These are phyloP conservation scores for Phtheirospermum japonicum DNA, from an alignment of 257 asterid genomes.

Conservation along the genomic window DNA sequence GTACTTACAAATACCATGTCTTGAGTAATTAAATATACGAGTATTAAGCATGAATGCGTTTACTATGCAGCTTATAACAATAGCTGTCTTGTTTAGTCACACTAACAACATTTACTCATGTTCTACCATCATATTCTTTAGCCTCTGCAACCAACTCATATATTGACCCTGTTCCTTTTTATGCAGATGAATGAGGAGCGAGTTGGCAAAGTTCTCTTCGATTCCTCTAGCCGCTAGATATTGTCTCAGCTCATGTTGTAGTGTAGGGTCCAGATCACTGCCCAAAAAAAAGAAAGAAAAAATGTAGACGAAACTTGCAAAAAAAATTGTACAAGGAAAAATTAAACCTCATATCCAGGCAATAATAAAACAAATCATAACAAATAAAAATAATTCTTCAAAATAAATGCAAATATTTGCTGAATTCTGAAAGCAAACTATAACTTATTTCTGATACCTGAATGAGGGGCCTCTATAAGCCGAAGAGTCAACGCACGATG, in stretches of 20 bases:
- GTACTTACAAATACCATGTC: background rate
- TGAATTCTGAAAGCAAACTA: background rate
- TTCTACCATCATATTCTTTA: constrained; percentile 41
- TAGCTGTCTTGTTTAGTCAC: background rate
- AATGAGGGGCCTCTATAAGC: constrained; percentile 54
- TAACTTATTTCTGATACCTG: constrained; percentile 43
- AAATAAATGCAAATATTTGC: background rate
- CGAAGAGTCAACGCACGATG: constrained; percentile 42
- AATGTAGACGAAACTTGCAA: too few relatives aligned
- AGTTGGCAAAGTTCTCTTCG: constrained; percentile 48
- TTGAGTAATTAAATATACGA: background rate
- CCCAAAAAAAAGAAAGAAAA: constrained; percentile 22
- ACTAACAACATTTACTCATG: too few relatives aligned
- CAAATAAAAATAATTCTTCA: background rate
- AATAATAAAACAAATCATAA: background rate
- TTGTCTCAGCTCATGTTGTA: constrained; percentile 61
- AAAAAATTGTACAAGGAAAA: too few relatives aligned
- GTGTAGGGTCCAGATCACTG: constrained; percentile 60
- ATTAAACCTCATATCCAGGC: too few relatives aligned
- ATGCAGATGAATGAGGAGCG: constrained; percentile 64
- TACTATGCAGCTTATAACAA: background rate
- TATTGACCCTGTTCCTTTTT: constrained; percentile 80
- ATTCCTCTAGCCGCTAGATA: constrained; percentile 73
- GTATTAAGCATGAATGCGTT: background rate
- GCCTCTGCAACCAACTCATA: constrained; percentile 71